These are phyloP conservation scores for Saksenaea vasiformis DNA, from an alignment of 371 early-diverging fungal species.

Conservation along the genomic window DNA sequence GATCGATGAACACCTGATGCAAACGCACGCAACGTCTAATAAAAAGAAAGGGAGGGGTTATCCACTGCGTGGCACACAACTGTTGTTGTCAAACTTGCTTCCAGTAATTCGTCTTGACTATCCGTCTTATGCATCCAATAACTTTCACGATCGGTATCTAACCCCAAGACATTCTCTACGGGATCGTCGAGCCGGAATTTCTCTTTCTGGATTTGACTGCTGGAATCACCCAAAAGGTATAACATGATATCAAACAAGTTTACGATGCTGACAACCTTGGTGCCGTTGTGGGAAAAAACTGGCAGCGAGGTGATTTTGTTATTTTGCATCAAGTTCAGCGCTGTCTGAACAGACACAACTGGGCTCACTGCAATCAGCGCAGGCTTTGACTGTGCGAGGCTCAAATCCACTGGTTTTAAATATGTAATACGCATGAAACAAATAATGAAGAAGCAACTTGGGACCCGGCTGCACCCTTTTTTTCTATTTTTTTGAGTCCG, in stretches of 20 bases:
- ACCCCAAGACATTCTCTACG: constrained; percentile 58
- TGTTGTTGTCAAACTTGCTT: constrained; percentile 22
- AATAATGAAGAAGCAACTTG: background rate
- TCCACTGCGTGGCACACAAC: background rate
- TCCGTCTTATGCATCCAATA: constrained; percentile 56
- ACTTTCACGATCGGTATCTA: constrained; percentile 59
- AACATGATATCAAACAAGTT: constrained; percentile 57
- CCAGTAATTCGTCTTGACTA: constrained; percentile 41
- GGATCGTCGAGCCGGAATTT: constrained; percentile 41
- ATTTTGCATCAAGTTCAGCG: constrained; percentile 41
- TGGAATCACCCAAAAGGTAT: constrained; percentile 37
- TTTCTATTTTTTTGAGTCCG: too few relatives aligned
- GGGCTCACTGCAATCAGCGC: constrained; percentile 54
- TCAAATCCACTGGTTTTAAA: constrained; percentile 36
- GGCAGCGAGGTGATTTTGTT: constrained; percentile 61
- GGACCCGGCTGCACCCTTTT: background rate
- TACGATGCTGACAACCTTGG: constrained; percentile 56
- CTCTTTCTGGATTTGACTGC: constrained; percentile 37
- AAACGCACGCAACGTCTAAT: constrained; percentile 47
- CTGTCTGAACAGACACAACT: constrained; percentile 49
- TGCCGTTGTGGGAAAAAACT: constrained; percentile 55
- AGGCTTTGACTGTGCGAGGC: constrained; percentile 36
- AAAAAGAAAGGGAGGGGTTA: background rate
- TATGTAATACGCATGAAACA: constrained; percentile 22
- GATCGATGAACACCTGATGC: constrained; percentile 52